These are phyloP conservation scores for Fistulifera pelliculosa DNA, from an alignment of 108 stramenopile species.

Conservation along the genomic window DNA sequence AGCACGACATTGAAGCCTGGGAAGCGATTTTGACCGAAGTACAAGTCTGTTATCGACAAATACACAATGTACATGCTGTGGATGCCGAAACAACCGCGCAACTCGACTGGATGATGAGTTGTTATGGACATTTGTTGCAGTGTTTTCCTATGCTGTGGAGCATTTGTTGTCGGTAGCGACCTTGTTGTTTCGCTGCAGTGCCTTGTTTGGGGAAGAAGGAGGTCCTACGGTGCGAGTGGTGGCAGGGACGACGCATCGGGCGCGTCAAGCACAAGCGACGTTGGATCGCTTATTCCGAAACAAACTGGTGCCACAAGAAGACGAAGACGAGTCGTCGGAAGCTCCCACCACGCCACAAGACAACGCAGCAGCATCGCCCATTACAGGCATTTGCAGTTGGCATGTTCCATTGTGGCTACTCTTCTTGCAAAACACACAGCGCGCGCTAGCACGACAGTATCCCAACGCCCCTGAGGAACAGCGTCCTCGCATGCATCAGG, in stretches of 20 bases:
- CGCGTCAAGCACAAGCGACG: no score
- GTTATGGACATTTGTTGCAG: slow-evolving; percentile 58
- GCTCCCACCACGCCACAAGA: not conserved
- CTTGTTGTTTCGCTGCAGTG: slow-evolving; percentile 14
- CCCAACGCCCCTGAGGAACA: not conserved
- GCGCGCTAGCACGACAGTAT: slow-evolving; percentile 42
- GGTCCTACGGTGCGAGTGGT: no score
- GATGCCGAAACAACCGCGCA: slow-evolving; percentile 42
- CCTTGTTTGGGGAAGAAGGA: not conserved
- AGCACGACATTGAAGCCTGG: slow-evolving; percentile 78
- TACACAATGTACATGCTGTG: slow-evolving; percentile 7
- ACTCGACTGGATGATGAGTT: slow-evolving; percentile 76
- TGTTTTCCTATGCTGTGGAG: slow-evolving; percentile 51
- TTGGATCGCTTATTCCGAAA: no score
- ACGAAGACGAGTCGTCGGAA: not conserved
- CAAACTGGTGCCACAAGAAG: not conserved
- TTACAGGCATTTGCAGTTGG: slow-evolving; percentile 48
- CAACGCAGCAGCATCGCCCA: not conserved
- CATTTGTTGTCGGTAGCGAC: slow-evolving; percentile 47
- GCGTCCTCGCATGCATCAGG: slow-evolving; percentile 14
- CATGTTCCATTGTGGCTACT: slow-evolving; percentile 68
- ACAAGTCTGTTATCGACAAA: slow-evolving; percentile 37
- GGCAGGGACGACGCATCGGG: no score
- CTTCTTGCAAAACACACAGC: slow-evolving; percentile 44
- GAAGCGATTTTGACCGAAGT: slow-evolving; percentile 70